Base-by-base conservation (phyloP, 1,284 basidiomycete genomes). In the Xanthoconium separans region DNA sequence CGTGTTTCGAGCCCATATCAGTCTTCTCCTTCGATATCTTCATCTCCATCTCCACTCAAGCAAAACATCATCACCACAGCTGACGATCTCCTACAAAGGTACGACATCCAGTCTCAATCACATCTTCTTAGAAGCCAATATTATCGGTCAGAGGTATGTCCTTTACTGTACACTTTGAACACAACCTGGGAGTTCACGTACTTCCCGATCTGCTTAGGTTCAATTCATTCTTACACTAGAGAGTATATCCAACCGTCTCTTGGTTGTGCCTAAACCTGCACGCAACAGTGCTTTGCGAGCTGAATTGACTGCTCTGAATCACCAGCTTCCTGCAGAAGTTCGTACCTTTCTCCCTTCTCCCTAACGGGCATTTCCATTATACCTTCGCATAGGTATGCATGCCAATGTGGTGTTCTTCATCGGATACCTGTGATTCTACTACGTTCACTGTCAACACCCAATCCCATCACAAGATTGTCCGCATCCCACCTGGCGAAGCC, bases 401-500 rank as follows among this genome's bases (percentile, higher is more conserved):
- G 85, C 95, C 95, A 27, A 83, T 97, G 76, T 98, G 95, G 95
- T 98, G 95, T 67, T 75, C 83, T 12, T 90, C 91, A 10, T 86
- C 84, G 33, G 87, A 87, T 70, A 72, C 64, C 49, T 75, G 77
- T 37, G 68, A 68, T 51, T 65, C 72, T 12, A 70, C 72, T 62
- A 15, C 51, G 2, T 24, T 36, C 37, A 33, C 63, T 72, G 54
- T 63, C 75, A 45, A 50, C 44, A 75, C 81, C 10, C 77, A 85
- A 66, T 84, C 88, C 8, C 96, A 99, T 69, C 95, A 98, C 68
- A 87, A 94, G 37, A 94, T 99, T 51, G 93, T 99, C 41, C 87
- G 97, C 61, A 97, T 99, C 70, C 95, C 95, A 16, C 96, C 97
- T 3, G 93, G 95, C 22, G 97, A 99, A 76, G 93, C 93, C 42